phyloP scores from a whole-genome alignment of 768 basidiomycete genomes.

The Rhodotorula graminis region DNA sequence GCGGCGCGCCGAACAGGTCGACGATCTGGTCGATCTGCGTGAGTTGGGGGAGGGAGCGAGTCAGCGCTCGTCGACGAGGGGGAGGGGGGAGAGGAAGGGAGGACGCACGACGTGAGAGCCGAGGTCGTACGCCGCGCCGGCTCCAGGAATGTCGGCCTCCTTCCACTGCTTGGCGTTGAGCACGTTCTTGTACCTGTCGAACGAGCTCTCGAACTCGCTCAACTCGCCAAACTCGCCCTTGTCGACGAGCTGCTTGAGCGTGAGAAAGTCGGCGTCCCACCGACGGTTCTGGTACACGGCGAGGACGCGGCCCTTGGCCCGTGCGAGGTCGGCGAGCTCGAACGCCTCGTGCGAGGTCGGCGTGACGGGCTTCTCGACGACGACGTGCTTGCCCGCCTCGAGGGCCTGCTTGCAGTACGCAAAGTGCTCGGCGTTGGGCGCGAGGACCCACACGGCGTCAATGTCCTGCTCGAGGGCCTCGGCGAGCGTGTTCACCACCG shows the following conservation, averaged over 20 bases:
- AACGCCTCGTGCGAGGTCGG: slow-evolving; percentile 58
- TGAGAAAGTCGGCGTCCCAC: slow-evolving; percentile 73
- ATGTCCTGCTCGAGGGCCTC: slow-evolving; percentile 63
- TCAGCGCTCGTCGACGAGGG: background rate
- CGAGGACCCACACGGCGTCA: slow-evolving; percentile 59
- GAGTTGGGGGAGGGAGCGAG: no score
- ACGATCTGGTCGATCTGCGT: slow-evolving; percentile 69
- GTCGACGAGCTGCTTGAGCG: slow-evolving; percentile 58
- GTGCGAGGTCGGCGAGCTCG: slow-evolving; percentile 61
- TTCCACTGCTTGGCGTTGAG: slow-evolving; percentile 61
- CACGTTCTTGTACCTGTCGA: slow-evolving; percentile 59
- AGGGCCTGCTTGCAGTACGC: slow-evolving; percentile 57
- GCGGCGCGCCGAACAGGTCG: slow-evolving; percentile 68
- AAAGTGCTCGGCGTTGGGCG: slow-evolving; percentile 72
- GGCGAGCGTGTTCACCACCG: slow-evolving; percentile 61
- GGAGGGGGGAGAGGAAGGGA: background rate
- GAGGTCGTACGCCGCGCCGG: slow-evolving; percentile 69
- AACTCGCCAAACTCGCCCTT: slow-evolving; percentile 45
- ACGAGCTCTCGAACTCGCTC: slow-evolving; percentile 51
- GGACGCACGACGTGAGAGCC: slow-evolving; percentile 60
- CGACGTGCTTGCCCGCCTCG: slow-evolving; percentile 49
- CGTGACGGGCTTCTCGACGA: slow-evolving; percentile 75
- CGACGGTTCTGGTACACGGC: slow-evolving; percentile 53
- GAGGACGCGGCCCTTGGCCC: slow-evolving; percentile 58
- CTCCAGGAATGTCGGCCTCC: slow-evolving; percentile 60